Conservation (phyloP, 1,284 basidiomycete genomes). For the Amylostereum chailletii region DNA sequence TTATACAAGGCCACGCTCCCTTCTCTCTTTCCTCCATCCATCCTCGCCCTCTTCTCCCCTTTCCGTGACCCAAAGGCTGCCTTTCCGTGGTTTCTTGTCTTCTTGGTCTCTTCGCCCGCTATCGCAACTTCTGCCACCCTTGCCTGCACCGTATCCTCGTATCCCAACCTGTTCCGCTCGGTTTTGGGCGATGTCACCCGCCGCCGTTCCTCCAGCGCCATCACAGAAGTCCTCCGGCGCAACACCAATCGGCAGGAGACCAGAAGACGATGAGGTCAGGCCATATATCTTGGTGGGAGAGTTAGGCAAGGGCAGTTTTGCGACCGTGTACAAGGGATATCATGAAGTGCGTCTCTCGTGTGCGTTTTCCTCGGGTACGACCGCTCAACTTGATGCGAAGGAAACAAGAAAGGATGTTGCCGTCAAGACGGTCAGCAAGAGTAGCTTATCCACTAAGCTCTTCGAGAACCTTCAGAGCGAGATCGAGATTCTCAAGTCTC, state of each 20-base stretch:
- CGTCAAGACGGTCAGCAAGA: constrained; percentile 90
- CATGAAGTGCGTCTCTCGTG: constrained; percentile 55
- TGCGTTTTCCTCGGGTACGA: not conserved
- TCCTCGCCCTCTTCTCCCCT: not conserved
- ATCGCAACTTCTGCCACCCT: no score
- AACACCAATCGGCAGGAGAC: constrained; percentile 4
- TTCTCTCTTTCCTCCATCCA: not conserved
- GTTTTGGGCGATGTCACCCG: constrained; percentile 8
- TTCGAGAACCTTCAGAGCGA: constrained; percentile 97
- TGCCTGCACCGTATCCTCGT: no score
- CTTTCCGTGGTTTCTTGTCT: no score
- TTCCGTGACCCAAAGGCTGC: no score
- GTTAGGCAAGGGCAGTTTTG: constrained; percentile 89
- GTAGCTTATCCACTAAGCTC: constrained; percentile 86
- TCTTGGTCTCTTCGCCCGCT: no score
- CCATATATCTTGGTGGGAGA: constrained; percentile 69
- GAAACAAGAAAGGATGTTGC: constrained; percentile 75
- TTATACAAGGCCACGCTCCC: not conserved
- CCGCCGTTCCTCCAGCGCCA: constrained; percentile 6
- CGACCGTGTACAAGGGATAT: constrained; percentile 92
- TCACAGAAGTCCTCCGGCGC: constrained; percentile 5
- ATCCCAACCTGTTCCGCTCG: no score
- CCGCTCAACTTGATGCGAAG: constrained; percentile 28
- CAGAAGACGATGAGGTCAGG: constrained; percentile 56
- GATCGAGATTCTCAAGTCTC: constrained; percentile 92